These are phyloP conservation scores for Saccharomyces jurei DNA, from an alignment of 805 yeast genomes.

Conservation along the genomic window DNA sequence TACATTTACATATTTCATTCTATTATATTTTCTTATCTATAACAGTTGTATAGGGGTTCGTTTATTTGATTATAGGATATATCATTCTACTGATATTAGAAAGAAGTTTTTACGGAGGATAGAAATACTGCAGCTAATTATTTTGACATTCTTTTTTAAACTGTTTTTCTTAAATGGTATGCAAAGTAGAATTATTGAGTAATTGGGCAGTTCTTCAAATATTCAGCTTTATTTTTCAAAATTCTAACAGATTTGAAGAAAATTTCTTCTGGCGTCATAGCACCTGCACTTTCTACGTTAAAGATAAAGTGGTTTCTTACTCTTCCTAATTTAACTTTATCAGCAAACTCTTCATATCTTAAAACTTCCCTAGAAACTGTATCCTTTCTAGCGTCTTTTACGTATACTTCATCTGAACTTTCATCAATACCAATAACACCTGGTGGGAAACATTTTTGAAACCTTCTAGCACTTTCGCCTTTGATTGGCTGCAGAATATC, in stretches of 20 bases:
- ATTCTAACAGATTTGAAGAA: conserved; percentile 85
- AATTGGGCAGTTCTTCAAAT: conserved; percentile 70
- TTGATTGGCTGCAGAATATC: conserved; percentile 64
- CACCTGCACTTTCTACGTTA: conserved; percentile 91
- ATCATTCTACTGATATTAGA: not conserved
- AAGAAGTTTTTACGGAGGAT: not conserved
- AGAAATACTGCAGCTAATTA: not conserved
- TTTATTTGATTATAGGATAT: not conserved
- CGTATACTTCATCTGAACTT: conserved; percentile 57
- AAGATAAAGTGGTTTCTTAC: conserved; percentile 87
- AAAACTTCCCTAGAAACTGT: conserved; percentile 95
- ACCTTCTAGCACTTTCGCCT: conserved; percentile 69
- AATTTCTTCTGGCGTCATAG: conserved; percentile 94
- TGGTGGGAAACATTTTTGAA: conserved; percentile 84
- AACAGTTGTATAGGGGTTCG: not conserved
- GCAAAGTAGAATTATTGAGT: conserved; percentile 38
- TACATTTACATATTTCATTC: not conserved
- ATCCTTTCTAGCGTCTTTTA: conserved; percentile 85
- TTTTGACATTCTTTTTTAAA: not conserved
- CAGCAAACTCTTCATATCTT: conserved; percentile 85
- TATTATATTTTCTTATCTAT: not conserved
- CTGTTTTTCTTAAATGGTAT: conserved; percentile 6
- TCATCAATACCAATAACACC: conserved; percentile 79
- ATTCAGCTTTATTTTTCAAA: conserved; percentile 76
- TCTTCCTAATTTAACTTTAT: conserved; percentile 86